Percentiles rank a stretch among this genome's conserved stretches.
phyloP scores from a whole-genome alignment of 73 alveolate species.

The Tetrahymena elliotti region DNA sequence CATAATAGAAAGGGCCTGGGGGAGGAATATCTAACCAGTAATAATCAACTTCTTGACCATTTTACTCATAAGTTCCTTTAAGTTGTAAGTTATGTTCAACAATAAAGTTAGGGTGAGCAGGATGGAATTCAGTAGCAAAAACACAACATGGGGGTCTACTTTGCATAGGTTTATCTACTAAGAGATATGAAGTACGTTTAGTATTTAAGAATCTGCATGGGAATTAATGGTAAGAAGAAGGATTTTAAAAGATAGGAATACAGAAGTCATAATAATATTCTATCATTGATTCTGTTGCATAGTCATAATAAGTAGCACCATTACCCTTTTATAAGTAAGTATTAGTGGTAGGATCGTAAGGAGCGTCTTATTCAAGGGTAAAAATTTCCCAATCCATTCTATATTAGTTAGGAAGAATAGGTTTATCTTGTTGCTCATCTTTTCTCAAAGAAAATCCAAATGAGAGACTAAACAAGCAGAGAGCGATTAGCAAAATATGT shows the following conservation, averaged over 20 bases:
- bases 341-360: not conserved
- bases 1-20: not conserved
- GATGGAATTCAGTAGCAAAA: not conserved
- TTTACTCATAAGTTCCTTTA: not conserved
- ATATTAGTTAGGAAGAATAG: not conserved
- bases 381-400: not conserved
- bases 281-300: not conserved
- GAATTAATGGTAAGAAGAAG: not conserved
- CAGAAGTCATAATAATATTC: not conserved
- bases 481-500: not conserved
- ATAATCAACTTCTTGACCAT: not conserved
- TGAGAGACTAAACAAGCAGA: not conserved
- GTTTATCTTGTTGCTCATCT: not conserved
- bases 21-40: not conserved
- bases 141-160: not conserved
- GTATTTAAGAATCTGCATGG: not conserved
- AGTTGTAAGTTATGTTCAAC: not conserved
- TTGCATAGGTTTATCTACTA: not conserved
- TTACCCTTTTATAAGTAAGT: not conserved
- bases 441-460: not conserved
- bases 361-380: not conserved
- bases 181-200: not conserved
- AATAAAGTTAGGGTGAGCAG: not conserved
- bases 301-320: not conserved
- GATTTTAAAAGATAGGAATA: not conserved